These are phyloP conservation scores for Aspergillus haitiensis DNA, from an alignment of 495 filamentous ascomycete species.

Conservation along the genomic window DNA sequence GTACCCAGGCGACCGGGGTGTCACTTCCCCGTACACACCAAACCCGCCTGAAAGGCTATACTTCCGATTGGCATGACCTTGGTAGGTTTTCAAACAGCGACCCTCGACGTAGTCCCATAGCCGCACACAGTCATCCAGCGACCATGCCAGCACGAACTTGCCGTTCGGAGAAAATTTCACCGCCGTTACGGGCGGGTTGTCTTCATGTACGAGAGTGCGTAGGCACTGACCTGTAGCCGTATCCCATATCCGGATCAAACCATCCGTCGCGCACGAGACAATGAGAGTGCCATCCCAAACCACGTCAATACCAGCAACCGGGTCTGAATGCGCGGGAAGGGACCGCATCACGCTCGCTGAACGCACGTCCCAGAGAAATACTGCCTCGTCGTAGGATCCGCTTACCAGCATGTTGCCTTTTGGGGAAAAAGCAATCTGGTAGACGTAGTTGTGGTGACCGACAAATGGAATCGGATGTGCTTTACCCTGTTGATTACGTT, in stretches of 20 bases:
- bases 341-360: conserved; percentile 81
- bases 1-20: conserved; percentile 37
- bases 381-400: conserved; percentile 94
- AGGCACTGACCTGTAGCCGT: conserved; percentile 94
- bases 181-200: conserved; percentile 86
- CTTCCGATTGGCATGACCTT: conserved; percentile 83
- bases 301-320: conserved; percentile 90
- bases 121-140: conserved; percentile 82
- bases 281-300: conserved; percentile 89
- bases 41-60: conserved; percentile 83
- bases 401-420: conserved; percentile 95
- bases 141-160: conserved; percentile 86
- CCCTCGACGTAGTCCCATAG: conserved; percentile 94
- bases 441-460: conserved; percentile 96
- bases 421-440: conserved; percentile 87
- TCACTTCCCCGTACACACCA: conserved; percentile 55
- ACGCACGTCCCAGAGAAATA: conserved; percentile 94
- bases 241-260: conserved; percentile 92
- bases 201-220: conserved; percentile 91
- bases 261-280: conserved; percentile 84
- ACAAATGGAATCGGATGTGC: conserved; percentile 63
- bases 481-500: conserved; percentile 49
- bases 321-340: conserved; percentile 91
- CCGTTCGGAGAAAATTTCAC: conserved; percentile 94
- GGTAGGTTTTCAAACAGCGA: conserved; percentile 91